These are phyloP conservation scores for Iris pallida DNA, from an alignment of 116 monocot species.

Conservation along the genomic window DNA sequence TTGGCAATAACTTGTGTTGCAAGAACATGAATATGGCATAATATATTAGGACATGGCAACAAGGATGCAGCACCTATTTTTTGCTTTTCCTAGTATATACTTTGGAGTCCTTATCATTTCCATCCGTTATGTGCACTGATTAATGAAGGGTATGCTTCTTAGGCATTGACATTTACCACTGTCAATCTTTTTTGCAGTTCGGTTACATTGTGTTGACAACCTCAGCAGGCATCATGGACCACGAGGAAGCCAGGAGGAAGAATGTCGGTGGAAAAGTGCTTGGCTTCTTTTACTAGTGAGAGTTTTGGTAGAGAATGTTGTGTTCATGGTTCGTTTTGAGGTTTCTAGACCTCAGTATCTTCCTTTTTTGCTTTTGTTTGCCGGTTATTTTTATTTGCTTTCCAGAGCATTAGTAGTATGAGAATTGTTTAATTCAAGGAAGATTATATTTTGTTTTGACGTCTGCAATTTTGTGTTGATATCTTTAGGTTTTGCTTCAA, in stretches of 20 bases:
- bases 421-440: background rate
- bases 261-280: slow-evolving; percentile 32
- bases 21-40: no score
- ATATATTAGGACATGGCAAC: no score
- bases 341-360: background rate
- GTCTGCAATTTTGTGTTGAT: background rate
- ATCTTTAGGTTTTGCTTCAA: no score
- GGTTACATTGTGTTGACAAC: slow-evolving; percentile 28
- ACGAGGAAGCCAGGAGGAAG: slow-evolving; percentile 33
- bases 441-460: background rate
- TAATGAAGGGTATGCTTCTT: no score
- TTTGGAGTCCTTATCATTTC: no score
- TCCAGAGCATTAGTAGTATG: background rate
- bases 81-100: no score
- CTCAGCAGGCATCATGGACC: slow-evolving; percentile 30
- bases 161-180: background rate
- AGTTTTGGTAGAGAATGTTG: background rate
- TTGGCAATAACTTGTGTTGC: no score
- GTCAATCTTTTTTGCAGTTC: slow-evolving; percentile 12
- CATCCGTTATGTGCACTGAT: no score
- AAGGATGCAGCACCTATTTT: no score
- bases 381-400: background rate
- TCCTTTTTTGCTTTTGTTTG: background rate
- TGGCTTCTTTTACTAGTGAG: slow-evolving; percentile 24
- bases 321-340: background rate